Conservation (phyloP, 2,329 filamentous ascomycete genomes). For the Aulographum hederae region DNA sequence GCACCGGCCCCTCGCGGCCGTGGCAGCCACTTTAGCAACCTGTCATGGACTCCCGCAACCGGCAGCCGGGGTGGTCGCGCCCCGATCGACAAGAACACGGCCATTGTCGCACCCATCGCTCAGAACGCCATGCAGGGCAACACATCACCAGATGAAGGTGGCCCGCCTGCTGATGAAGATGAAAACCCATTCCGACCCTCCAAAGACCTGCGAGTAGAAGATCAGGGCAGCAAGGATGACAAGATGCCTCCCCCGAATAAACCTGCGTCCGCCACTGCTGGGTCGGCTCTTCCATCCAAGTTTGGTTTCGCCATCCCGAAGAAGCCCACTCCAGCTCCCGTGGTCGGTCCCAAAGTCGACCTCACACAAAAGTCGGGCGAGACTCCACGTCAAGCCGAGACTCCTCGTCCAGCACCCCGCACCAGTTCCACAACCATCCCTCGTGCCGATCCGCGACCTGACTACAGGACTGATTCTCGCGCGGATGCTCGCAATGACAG, state of each 20-base stretch:
- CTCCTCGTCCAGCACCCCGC: too few relatives aligned
- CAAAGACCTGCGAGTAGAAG: slow-evolving; percentile 47
- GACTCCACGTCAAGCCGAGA: not conserved
- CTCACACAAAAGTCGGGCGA: slow-evolving; percentile 13
- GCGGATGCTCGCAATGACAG: too few relatives aligned
- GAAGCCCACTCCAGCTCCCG: slow-evolving; percentile 36
- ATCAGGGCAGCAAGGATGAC: slow-evolving; percentile 35
- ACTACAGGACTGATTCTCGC: slow-evolving; percentile 11
- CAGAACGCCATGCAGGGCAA: slow-evolving; percentile 6
- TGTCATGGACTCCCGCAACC: slow-evolving; percentile 50
- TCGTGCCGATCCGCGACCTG: slow-evolving; percentile 14
- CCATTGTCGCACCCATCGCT: slow-evolving; percentile 3
- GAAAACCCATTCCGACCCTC: slow-evolving; percentile 45
- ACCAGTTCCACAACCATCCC: not conserved
- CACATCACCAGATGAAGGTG: slow-evolving; percentile 10
- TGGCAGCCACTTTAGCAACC: slow-evolving; percentile 42
- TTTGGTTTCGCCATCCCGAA: slow-evolving; percentile 91
- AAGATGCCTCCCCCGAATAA: slow-evolving; percentile 37
- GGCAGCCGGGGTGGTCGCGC: slow-evolving; percentile 33
- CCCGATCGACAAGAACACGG: slow-evolving; percentile 13
- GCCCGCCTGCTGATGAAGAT: slow-evolving; percentile 28
- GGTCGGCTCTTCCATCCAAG: slow-evolving; percentile 42
- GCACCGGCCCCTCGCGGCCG: slow-evolving; percentile 31
- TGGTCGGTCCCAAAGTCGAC: slow-evolving; percentile 31
- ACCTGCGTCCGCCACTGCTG: slow-evolving; percentile 34